Evolutionary conservation across 306 rosid genomes (phyloP).

Genomic region (Boehmeria nivea): DNA sequence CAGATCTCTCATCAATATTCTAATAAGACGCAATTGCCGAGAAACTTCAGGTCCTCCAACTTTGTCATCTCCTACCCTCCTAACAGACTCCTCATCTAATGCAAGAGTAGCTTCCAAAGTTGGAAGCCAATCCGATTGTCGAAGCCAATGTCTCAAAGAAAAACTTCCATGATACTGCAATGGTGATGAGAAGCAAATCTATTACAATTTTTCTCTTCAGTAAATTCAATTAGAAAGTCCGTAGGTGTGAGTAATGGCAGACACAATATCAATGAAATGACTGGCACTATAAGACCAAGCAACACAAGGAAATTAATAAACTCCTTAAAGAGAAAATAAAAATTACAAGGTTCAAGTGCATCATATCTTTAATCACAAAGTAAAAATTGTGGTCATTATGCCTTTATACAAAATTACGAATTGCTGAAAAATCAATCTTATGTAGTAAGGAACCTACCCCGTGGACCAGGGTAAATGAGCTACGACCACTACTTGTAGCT

Average conservation of each 20-base stretch:
- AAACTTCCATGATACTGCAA: constrained; percentile 96
- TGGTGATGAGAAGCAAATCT: background rate
- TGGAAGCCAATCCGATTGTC: constrained; percentile 95
- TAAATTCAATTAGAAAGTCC: background rate
- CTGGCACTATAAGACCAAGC: background rate
- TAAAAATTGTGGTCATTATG: too few relatives aligned
- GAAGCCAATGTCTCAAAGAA: constrained; percentile 97
- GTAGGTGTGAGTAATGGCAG: background rate
- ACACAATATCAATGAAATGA: background rate
- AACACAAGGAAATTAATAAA: background rate
- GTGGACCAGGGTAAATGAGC: constrained; percentile 79
- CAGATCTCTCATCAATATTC: constrained; percentile 96
- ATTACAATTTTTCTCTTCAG: background rate
- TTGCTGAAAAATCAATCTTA: constrained; percentile 14
- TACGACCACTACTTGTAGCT: constrained; percentile 46
- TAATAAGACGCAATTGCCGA: constrained; percentile 72
- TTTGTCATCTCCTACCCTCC: constrained; percentile 85
- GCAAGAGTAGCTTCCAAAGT: constrained; percentile 97
- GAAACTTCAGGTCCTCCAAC: constrained; percentile 89
- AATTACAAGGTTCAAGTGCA: too few relatives aligned
- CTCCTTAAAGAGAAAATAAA: background rate
- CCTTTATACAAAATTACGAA: background rate
- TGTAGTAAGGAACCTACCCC: constrained; percentile 56
- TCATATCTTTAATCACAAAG: too few relatives aligned
- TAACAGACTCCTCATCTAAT: constrained; percentile 86